These are phyloP conservation scores for Dichotomopilus funicola DNA, from an alignment of 2,329 filamentous ascomycete genomes.

Conservation along the genomic window DNA sequence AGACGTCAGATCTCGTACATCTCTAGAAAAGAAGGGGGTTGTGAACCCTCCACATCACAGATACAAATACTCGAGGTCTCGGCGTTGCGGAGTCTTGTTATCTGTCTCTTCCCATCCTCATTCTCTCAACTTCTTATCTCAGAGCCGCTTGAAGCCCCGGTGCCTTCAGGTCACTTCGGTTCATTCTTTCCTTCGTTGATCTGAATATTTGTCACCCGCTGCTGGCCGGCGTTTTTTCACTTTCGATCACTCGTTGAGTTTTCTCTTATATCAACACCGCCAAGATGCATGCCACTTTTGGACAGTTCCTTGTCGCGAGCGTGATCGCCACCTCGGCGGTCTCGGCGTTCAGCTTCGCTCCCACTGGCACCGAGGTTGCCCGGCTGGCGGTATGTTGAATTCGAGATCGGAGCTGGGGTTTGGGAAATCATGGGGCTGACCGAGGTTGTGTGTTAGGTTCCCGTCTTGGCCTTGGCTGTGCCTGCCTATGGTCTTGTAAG, in stretches of 20 bases:
- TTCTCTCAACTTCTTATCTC: background rate
- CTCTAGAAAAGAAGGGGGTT: background rate
- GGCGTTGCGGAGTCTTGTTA: background rate
- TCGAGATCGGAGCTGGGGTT: background rate
- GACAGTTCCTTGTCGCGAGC: slow-evolving; percentile 5
- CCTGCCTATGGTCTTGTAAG: slow-evolving; percentile 6
- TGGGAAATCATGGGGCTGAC: background rate
- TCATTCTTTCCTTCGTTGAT: background rate
- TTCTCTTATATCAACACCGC: background rate
- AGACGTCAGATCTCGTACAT: too few species aligned
- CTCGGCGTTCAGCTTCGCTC: slow-evolving; percentile 1
- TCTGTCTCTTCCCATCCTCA: background rate
- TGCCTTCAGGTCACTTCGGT: background rate
- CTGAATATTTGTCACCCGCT: background rate
- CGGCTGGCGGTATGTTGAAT: slow-evolving; percentile 6
- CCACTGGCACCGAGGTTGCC: background rate
- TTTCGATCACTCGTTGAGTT: background rate
- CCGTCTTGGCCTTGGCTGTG: slow-evolving; percentile 1
- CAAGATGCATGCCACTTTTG: slow-evolving; percentile 7
- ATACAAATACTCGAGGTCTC: background rate
- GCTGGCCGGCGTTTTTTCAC: slow-evolving; percentile 1
- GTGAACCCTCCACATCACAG: background rate
- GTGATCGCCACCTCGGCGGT: slow-evolving; percentile 8
- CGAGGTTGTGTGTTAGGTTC: background rate
- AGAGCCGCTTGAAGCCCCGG: background rate